phyloP scores from a whole-genome alignment of 1,139 yeast genomes.

The Arxiozyma telluris region DNA sequence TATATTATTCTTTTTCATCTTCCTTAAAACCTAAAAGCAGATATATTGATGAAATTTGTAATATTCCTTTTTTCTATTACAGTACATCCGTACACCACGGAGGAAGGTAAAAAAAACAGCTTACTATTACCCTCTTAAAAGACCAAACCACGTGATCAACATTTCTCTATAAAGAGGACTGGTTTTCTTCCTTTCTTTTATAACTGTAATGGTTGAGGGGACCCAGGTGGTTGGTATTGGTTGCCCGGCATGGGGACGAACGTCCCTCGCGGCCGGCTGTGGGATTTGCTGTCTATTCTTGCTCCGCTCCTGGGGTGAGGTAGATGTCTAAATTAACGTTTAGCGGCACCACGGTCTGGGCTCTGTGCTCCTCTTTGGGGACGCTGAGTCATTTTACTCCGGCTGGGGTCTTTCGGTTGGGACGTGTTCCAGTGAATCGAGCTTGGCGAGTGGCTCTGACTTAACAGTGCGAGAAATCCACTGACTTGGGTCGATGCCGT shows the following conservation, averaged over 20 bases:
- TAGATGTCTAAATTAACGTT: neutral
- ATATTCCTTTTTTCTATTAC: too few relatives aligned
- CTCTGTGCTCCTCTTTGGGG: neutral
- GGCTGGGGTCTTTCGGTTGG: neutral
- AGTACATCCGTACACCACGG: too few relatives aligned
- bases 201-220: constrained; percentile 32
- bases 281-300: constrained; percentile 13
- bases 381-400: neutral
- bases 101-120: neutral
- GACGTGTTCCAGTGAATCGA: constrained; percentile 36
- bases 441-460: constrained; percentile 30
- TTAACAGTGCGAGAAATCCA: constrained; percentile 31
- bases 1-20: too few relatives aligned
- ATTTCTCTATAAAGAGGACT: neutral
- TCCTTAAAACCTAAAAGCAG: too few relatives aligned
- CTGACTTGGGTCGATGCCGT: constrained; percentile 15
- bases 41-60: too few relatives aligned
- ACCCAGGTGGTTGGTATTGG: neutral
- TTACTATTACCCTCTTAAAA: neutral
- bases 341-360: constrained; percentile 7
- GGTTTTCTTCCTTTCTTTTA: neutral
- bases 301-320: constrained; percentile 5
- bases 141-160: neutral
- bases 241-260: constrained; percentile 24
- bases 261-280: constrained; percentile 26